phyloP scores from a whole-genome alignment of 106 monocot genomes.

The Platanthera guangdongensis region DNA sequence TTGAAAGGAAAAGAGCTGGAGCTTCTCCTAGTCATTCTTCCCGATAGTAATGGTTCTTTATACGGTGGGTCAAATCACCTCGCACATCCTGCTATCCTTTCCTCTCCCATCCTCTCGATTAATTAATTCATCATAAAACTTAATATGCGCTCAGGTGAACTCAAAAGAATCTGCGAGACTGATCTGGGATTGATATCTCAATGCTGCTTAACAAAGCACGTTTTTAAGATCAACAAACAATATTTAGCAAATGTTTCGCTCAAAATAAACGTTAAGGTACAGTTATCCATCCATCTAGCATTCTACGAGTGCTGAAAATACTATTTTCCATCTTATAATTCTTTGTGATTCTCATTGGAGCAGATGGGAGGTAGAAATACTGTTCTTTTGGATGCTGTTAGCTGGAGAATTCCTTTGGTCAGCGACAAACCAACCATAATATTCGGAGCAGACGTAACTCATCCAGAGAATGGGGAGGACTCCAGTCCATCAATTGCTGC shows the following conservation, averaged over 20 bases:
- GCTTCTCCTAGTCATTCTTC: conserved; percentile 74
- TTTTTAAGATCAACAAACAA: conserved; percentile 75
- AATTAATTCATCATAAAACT: neutral
- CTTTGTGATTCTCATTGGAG: neutral
- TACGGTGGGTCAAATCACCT: conserved; percentile 38
- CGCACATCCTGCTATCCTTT: neutral
- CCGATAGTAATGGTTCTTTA: conserved; percentile 86
- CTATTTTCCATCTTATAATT: neutral
- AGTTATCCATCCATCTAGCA: neutral
- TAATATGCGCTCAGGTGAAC: conserved; percentile 38
- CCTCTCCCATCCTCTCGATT: neutral
- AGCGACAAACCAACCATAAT: conserved; percentile 91
- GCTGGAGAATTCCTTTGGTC: conserved; percentile 76
- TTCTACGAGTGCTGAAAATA: neutral
- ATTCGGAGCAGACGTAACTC: conserved; percentile 95
- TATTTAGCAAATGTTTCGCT: conserved; percentile 84
- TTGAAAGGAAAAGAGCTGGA: conserved; percentile 84
- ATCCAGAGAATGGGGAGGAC: conserved; percentile 88
- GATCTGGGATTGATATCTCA: conserved; percentile 82
- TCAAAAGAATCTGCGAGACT: conserved; percentile 85
- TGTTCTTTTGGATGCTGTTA: conserved; percentile 73
- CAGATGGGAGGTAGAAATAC: conserved; percentile 95
- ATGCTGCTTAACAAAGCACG: conserved; percentile 85
- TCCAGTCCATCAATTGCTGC: conserved; percentile 87
- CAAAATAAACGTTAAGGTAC: conserved; percentile 90